These are phyloP conservation scores for Plasmodium relictum DNA, from an alignment of 169 alveolate species.

Conservation along the genomic window DNA sequence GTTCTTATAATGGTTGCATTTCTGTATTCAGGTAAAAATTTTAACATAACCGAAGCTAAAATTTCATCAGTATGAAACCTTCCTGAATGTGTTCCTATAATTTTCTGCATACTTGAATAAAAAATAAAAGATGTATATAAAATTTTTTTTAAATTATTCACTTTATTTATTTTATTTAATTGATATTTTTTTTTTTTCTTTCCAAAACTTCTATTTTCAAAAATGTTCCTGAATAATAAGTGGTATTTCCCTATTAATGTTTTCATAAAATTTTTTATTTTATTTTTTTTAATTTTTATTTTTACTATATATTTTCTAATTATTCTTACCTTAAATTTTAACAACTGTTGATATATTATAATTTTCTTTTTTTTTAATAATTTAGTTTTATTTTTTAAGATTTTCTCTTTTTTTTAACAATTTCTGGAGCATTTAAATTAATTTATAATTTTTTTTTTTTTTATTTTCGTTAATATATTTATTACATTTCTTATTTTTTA, in stretches of 20 bases:
- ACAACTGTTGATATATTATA: no score
- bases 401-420: not conserved
- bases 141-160: slow-evolving; percentile 6
- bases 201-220: not conserved
- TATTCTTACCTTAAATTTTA: no score
- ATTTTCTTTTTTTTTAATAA: not conserved
- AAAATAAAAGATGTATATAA: slow-evolving; percentile 37
- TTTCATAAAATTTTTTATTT: slow-evolving; percentile 28
- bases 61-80: slow-evolving; percentile 87
- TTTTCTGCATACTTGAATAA: slow-evolving; percentile 55
- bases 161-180: not conserved
- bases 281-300: not conserved
- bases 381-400: not conserved
- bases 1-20: slow-evolving; percentile 89
- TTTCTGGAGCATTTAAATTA: no score
- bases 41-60: slow-evolving; percentile 85
- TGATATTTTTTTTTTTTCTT: not conserved
- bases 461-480: no score
- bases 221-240: slow-evolving; percentile 22
- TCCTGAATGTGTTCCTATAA: slow-evolving; percentile 86
- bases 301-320: no score
- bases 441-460: no score
- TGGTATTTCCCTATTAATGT: slow-evolving; percentile 7
- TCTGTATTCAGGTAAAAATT: slow-evolving; percentile 85
- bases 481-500: no score